Evolutionary conservation across 306 rosid genomes (phyloP).

Genomic region (Geum urbanum): DNA sequence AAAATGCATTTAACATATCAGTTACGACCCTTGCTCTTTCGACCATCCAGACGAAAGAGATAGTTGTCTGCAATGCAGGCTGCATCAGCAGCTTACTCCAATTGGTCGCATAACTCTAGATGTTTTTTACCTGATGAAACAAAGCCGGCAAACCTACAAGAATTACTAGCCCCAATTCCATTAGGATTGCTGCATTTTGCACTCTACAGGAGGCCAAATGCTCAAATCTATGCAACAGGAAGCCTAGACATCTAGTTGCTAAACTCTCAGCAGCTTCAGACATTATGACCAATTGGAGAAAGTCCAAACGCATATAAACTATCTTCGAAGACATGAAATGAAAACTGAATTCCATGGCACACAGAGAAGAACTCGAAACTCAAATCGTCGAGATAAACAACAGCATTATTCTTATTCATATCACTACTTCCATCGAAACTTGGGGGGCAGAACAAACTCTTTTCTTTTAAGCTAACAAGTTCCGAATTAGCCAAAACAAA

Average conservation of each 20-base stretch:
- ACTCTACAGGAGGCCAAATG: not conserved
- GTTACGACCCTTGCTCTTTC: no score
- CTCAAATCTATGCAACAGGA: not conserved
- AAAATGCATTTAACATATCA: no score
- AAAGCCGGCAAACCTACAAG: no score
- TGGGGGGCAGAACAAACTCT: not conserved
- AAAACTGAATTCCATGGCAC: no score
- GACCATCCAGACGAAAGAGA: no score
- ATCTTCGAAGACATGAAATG: no score
- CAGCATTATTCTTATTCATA: constrained; percentile 3
- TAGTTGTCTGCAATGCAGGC: no score
- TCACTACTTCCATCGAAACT: constrained; percentile 8
- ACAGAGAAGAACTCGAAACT: not conserved
- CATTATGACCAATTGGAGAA: not conserved
- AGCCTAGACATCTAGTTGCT: not conserved
- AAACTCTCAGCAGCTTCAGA: not conserved
- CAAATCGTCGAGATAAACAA: not conserved
- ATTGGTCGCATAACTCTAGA: not conserved
- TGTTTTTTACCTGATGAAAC: not conserved
- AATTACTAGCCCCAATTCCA: no score
- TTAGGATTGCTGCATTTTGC: not conserved
- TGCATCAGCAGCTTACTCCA: not conserved
- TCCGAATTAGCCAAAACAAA: not conserved
- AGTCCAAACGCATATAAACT: no score
- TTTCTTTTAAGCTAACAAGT: constrained; percentile 16